Percentiles rank a stretch among this genome's conserved stretches.
Conservation (phyloP, 371 early-diverging fungal genomes). For the Mortierella sp. region DNA sequence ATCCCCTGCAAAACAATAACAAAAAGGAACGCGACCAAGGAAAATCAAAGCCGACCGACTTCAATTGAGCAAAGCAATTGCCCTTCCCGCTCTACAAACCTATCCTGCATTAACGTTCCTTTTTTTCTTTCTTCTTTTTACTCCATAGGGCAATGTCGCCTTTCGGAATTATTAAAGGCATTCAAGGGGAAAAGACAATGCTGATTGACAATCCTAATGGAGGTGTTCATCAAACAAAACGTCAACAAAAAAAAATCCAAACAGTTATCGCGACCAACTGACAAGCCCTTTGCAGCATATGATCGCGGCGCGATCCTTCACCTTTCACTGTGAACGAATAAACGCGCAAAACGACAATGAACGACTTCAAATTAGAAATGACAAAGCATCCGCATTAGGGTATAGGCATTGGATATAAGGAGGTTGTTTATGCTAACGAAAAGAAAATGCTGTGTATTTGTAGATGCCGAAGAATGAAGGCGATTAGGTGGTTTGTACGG, state of each 20-base stretch:
- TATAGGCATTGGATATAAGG: not conserved
- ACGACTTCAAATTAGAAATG: not conserved
- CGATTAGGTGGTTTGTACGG: not conserved
- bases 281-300: not conserved
- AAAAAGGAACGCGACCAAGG: too few relatives aligned
- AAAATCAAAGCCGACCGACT: too few relatives aligned
- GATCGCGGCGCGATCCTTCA: not conserved
- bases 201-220: too few relatives aligned
- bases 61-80: too few relatives aligned
- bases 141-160: not conserved
- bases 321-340: not conserved
- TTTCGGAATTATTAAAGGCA: not conserved
- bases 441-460: not conserved
- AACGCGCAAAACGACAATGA: not conserved
- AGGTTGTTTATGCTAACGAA: not conserved
- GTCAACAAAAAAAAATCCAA: not conserved
- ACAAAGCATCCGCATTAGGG: not conserved
- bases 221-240: not conserved
- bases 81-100: too few relatives aligned
- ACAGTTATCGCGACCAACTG: not conserved
- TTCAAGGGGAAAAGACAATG: not conserved
- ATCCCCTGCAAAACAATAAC: too few relatives aligned
- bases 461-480: not conserved
- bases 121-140: not conserved
- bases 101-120: too few relatives aligned